Base-by-base conservation (phyloP, 2,329 filamentous ascomycete species). In the Phaeomoniella chlamydospora region DNA sequence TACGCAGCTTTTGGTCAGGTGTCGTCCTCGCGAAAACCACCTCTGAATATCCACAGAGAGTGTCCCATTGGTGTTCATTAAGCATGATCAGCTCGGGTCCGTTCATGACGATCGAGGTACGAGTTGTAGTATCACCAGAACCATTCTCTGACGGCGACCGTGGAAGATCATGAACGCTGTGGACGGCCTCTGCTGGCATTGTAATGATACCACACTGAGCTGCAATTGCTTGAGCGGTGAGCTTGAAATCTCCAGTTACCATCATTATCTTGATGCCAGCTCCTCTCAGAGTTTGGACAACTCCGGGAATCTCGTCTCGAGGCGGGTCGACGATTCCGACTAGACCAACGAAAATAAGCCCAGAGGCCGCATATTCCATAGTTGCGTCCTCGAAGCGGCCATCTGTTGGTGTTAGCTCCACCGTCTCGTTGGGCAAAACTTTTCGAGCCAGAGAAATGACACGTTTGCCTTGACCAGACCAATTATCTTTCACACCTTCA, bases 211-310 rank as follows among this genome's bases (percentile, higher is more conserved):
- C 77, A 40, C 78, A 82, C 37, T 84, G 72, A 3, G 69, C 64
- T 0, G 80, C 79, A 41, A 87, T 85, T 1, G 80, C 77, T 41
- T 74, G 66, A 0, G 81, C 80, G 0, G 81, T 87, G 12, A 85
- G 65, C 16, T 77, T 76, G 50, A 81, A 85, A 49, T 87, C 81
- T 6, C 81, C 80, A 1, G 81, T 87, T 0, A 86, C 80, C 80
- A 87, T 87, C 54, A 81, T 78, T 18, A 85, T 74, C n/a, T 76
- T 65, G 37, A 87, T 79, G 2, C 78, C 77, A 3, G 82, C 81
- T 1, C 70, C 64, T 10, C 79, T 70, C 12, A 85, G 62, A 1
- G 70, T 80, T n/a, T 62, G 58, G 17, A 76, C 59, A 1, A 75
- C 72, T 10, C 62, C 61, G 0, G 71, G 67, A 18, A 76, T 75